Evolutionary conservation across 2,329 filamentous ascomycete species (phyloP), one percentile per base, ranked within the genome.

Genomic region (Hypoxylon sp.): DNA sequence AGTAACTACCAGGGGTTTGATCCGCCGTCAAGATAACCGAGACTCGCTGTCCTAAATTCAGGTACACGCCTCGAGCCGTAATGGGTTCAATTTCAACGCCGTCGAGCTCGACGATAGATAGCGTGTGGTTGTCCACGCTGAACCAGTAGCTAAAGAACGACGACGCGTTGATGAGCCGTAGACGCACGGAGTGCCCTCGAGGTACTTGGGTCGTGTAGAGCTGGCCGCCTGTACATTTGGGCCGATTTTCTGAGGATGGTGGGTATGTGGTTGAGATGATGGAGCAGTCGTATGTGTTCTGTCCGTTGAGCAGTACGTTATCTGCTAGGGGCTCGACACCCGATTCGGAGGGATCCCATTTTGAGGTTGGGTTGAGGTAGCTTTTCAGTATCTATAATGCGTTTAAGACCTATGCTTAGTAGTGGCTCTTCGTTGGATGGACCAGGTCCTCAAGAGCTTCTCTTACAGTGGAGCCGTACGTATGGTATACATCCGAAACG

Each of bases 271-370:
- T 77, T 29, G 78, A 76, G 33, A 47, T 39, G 44, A 79, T 69
- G 19, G 65, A 50, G 75, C 80, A 83, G 67, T 80, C 70, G 59
- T 78, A 81, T 0, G 75, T 75, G 64, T 79, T 75, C 57, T 79
- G 78, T 17, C 81, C 81, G 62, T 83, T 83, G 11, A 83, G 67
- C 4, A 83, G 71, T 57, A 82, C 68, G 57, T 81, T 82, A 60
- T 83, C 81, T 1, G 80, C 74, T 0, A 81, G 77, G 0, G 81
- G 81, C 74, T 82, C 81, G 52, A 82, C 79, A 19, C 81, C 80
- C 1, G 78, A 76, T 63, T 75, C 75, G 19, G 64, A 72, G 6
- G 77, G 77, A 2, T 74, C 76, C 80, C 80, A 81, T 53, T 75
- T 70, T 3, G 80, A 77, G 1, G 77, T 75, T 0, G 81, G 65